phyloP scores from a whole-genome alignment of 192 early-diverging fungal genomes.

The Funneliformis geosporum region DNA sequence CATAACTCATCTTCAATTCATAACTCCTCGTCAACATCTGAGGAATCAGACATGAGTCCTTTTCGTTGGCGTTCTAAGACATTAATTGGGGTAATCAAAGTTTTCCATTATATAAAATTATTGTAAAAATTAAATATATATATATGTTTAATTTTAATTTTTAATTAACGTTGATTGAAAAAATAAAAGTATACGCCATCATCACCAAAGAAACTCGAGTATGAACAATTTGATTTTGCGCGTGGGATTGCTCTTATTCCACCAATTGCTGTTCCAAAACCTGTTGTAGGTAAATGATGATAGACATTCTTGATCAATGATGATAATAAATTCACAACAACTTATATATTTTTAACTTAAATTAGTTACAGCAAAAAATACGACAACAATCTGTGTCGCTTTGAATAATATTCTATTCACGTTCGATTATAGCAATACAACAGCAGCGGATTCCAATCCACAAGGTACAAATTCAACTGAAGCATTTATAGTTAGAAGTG shows the following conservation, averaged over 20 bases:
- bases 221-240: constrained; percentile 20
- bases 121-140: not conserved
- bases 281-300: constrained; percentile 2
- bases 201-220: not conserved
- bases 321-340: not conserved
- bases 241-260: not conserved
- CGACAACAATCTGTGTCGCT: constrained; percentile 6
- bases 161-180: not conserved
- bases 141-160: too few species aligned
- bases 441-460: not conserved
- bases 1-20: not conserved
- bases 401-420: constrained; percentile 18
- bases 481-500: constrained; percentile 15
- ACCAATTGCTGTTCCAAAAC: not conserved
- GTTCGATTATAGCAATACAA: constrained; percentile 5
- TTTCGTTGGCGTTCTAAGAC: not conserved
- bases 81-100: not conserved
- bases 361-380: constrained; percentile 7
- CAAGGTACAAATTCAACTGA: constrained; percentile 10
- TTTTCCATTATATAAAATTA: not conserved
- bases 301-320: not conserved
- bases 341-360: not conserved
- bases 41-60: not conserved
- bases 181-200: not conserved
- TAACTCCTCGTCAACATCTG: not conserved